phyloP scores from a whole-genome alignment of 2,329 filamentous ascomycete genomes.

The Claviceps sp. region DNA sequence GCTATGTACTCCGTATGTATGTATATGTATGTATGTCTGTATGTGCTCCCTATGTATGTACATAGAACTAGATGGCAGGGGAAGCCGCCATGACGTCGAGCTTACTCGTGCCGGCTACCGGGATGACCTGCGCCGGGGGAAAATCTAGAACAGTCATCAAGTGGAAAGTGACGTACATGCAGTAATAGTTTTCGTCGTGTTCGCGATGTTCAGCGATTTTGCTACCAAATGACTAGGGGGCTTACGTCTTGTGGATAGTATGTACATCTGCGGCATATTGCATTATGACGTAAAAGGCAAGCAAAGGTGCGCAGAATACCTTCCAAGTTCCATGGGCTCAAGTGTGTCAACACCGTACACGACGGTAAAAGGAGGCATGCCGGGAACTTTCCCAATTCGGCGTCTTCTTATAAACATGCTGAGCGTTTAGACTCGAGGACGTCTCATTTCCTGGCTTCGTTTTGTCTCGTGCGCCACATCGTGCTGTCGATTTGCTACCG shows the following conservation, averaged over 20 bases:
- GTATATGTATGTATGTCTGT: too few species aligned
- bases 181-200: conserved; percentile 52
- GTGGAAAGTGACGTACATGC: conserved; percentile 54
- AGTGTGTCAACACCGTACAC: conserved; percentile 74
- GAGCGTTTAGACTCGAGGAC: conserved; percentile 46
- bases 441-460: conserved; percentile 53
- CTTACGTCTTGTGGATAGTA: too few species aligned
- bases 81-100: conserved; percentile 60
- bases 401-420: conserved; percentile 51
- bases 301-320: conserved; percentile 68
- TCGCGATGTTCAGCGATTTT: too few species aligned
- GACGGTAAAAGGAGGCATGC: conserved; percentile 65
- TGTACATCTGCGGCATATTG: conserved; percentile 57
- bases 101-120: conserved; percentile 66
- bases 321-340: conserved; percentile 53
- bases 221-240: too few species aligned
- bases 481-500: conserved; percentile 26
- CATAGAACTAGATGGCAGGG: conserved; percentile 35
- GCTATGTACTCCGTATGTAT: too few species aligned
- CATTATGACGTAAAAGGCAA: conserved; percentile 57
- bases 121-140: conserved; percentile 58
- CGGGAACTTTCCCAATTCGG: conserved; percentile 56
- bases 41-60: too few species aligned
- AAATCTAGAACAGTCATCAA: conserved; percentile 64
- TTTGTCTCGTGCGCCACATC: conserved; percentile 24